A percentile compares a stretch with the other conserved stretches of the same genome.
These are phyloP conservation scores for Candida suzukii DNA, from an alignment of 805 yeast genomes.

Conservation along the genomic window DNA sequence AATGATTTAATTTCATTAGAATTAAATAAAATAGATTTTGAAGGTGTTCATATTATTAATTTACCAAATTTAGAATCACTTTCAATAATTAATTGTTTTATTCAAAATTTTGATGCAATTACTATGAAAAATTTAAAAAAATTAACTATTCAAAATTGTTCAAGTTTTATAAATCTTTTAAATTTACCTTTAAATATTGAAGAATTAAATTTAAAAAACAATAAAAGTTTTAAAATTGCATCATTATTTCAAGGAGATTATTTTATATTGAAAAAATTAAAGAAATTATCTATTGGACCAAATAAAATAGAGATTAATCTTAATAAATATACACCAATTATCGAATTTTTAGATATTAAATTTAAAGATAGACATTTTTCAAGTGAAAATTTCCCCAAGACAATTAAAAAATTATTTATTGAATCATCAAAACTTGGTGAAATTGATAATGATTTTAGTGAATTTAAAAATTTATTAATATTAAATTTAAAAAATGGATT, in stretches of 20 bases:
- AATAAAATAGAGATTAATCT: too few relatives aligned
- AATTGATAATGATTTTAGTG: neutral
- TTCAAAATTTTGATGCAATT: neutral
- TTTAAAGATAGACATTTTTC: neutral
- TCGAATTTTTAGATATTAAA: neutral
- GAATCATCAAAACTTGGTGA: neutral
- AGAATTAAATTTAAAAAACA: neutral
- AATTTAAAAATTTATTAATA: too few relatives aligned
- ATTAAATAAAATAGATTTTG: neutral
- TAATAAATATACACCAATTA: neutral
- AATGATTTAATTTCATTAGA: neutral
- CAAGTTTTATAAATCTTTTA: neutral
- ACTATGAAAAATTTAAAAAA: neutral
- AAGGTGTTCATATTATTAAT: neutral
- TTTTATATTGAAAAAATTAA: neutral
- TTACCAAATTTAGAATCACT: neutral
- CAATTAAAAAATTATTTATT: too few relatives aligned
- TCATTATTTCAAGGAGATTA: neutral
- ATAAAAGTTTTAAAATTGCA: neutral
- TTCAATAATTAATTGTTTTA: neutral
- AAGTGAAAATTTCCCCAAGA: neutral
- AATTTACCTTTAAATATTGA: neutral
- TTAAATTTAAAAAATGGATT: neutral
- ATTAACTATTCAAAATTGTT: neutral
- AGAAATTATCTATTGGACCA: neutral